Evolutionary conservation across 352 stramenopile genomes (phyloP).

Genomic region (Globisporangium solare): DNA sequence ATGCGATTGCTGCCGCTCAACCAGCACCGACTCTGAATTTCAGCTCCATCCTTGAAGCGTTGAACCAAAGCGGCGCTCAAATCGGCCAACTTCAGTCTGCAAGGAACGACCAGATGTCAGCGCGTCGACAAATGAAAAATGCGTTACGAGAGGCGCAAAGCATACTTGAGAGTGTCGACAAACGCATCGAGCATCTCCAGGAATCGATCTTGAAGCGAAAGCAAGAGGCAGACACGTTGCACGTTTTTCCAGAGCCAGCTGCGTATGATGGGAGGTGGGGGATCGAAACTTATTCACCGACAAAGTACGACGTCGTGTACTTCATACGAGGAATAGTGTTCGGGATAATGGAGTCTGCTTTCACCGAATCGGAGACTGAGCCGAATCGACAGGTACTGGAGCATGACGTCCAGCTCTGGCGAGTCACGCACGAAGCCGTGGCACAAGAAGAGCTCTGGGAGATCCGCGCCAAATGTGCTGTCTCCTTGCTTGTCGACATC

Average conservation of each 20-base stretch:
- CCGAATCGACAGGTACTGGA: constrained; percentile 26
- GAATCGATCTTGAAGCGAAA: constrained; percentile 15
- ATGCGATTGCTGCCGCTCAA: neutral
- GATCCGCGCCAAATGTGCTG: constrained; percentile 1
- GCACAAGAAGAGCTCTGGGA: constrained; percentile 17
- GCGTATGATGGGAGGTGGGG: constrained; percentile 30
- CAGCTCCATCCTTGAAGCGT: constrained; percentile 27
- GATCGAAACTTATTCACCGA: constrained; percentile 35
- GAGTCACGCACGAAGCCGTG: constrained; percentile 16
- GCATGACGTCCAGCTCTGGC: constrained; percentile 24
- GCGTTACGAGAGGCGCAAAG: constrained; percentile 25
- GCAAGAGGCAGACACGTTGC: constrained; percentile 21
- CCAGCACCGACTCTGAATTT: constrained; percentile 24
- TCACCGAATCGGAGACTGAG: constrained; percentile 15
- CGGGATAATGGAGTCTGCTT: constrained; percentile 27
- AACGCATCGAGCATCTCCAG: constrained; percentile 15
- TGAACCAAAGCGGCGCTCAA: constrained; percentile 31
- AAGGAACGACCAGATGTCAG: constrained; percentile 22
- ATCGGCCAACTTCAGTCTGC: constrained; percentile 23
- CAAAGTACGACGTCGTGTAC: constrained; percentile 29
- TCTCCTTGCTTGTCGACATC: constrained; percentile 17
- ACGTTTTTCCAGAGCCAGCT: neutral
- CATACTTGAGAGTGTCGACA: constrained; percentile 22
- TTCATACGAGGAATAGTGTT: constrained; percentile 42
- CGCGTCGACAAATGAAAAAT: constrained; percentile 17